Evolutionary conservation across 192 early-diverging fungal species (phyloP), one percentile per base, ranked within the genome.

Genomic region (Coemansia sp.): DNA sequence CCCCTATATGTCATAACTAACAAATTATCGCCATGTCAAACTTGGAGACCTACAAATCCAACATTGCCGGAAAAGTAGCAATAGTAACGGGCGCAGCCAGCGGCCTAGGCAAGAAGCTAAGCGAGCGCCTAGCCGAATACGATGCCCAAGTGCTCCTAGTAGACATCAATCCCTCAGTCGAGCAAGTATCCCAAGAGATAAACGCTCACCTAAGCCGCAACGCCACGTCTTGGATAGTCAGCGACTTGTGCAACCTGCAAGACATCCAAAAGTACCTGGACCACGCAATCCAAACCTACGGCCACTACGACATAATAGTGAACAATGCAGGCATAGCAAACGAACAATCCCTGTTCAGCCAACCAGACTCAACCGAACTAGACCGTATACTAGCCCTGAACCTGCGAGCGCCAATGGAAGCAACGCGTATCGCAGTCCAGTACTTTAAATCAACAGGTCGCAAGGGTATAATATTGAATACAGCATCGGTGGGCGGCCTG

Each of bases 351-450:
- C 58, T 84, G 23, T 85, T 84, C 68, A 70, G 83, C 20, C 79
- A 89, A 26, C 64, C 65, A 16, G 76, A 79, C 18, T 69, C 78
- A 2, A 33, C 59, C 8, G 91, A 87, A 81, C 75, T 84, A 23
- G 84, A 86, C 28, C 75, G 85, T 10, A 82, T 84, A 6, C 28
- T 94, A 13, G 87, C 86, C 38, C 83, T 92, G 55, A 89, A 94
- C 65, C 72, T 94, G n/a, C 83, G 78, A 1, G 90, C 89, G 21
- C 89, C 92, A 26, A 87, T 94, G 66, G 77, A 87, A 14, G 89
- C 90, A 14, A 92, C 91, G 0, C 80, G 88, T 5, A 59, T 91
- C n/a, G 93, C 88, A 0, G 78, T 93, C 33, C 64, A 85, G 23
- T 83, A 88, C 61, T 81, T 93, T 64, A 53, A 71, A 20, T 69